Evolutionary conservation across 2,329 filamentous ascomycete species (phyloP), one percentile per base, ranked within the genome.

Genomic region (Hyphodiscus sp.): DNA sequence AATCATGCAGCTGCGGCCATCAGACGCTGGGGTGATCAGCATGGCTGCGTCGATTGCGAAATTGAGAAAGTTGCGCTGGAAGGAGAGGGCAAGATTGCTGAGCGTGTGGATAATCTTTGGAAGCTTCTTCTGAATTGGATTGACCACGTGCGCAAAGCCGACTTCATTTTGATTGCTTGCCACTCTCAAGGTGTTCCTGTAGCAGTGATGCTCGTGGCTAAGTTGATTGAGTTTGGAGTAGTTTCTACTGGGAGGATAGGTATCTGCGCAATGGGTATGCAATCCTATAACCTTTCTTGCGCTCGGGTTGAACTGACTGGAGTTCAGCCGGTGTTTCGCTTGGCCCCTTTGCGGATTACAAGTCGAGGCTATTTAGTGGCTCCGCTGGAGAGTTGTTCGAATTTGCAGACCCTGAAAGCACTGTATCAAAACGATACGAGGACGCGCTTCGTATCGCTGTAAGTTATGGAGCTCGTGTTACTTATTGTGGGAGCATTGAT

Each of bases 151-250:
- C 84, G 89, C 49, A 81, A 80, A 50, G 91, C 94, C 0, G 94
- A 99, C 70, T 85, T 97, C 57, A 85, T 99, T 43, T 71, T 99
- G 41, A 75, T 99, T n/a, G 90, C 90, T 2, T 96, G 91, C 56
- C 94, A 99, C 69, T 95, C 90, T 2, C 94, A 99, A 69, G 94
- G 94, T 20, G 94, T 97, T 0, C 94, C 94, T 0, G 94, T 99
- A 0, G 86, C 88, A 6, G 80, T 96, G 55, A 96, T 96, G 84
- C 77, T 99, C 2, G 78, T 97, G 5, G 90, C 91, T 5, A 96
- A 96, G 69, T 76, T 99, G 43, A 91, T 99, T 51, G 87, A 94
- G 50, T 84, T 96, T 55, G 91, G 91, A 1, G 89, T 94, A 60
- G 80, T 97, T 29, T 85, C 83, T 15, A 80, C 81, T 42, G 80